Evolutionary conservation across 2,329 filamentous ascomycete genomes (phyloP).

Genomic region (Trichophyton schoenleinii): DNA sequence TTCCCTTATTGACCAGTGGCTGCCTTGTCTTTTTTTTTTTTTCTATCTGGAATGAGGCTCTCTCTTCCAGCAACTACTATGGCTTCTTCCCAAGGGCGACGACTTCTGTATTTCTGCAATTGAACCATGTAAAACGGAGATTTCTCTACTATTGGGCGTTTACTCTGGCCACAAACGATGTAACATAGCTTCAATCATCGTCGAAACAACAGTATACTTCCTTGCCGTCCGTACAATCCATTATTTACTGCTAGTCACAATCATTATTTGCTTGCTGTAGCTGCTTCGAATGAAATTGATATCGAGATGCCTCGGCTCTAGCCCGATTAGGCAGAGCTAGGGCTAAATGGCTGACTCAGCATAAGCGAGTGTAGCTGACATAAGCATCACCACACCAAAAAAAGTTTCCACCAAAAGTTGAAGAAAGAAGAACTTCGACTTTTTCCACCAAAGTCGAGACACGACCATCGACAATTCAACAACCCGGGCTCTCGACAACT

Average conservation of each 20-base stretch:
- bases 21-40: not conserved
- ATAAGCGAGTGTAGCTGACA: slow-evolving; percentile 25
- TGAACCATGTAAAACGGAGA: not conserved
- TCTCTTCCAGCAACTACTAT: not conserved
- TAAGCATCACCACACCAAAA: slow-evolving; percentile 30
- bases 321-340: slow-evolving; percentile 14
- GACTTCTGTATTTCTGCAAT: not conserved
- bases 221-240: not conserved
- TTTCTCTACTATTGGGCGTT: not conserved
- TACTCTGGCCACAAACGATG: not conserved
- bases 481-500: slow-evolving; percentile 26
- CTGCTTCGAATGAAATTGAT: no score
- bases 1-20: not conserved
- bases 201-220: not conserved
- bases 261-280: no score
- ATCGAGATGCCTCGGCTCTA: no score
- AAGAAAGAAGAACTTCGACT: slow-evolving; percentile 20
- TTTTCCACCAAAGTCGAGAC: slow-evolving; percentile 28
- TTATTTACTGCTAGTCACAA: not conserved
- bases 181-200: not conserved
- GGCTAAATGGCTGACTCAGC: slow-evolving; percentile 30
- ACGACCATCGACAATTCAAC: slow-evolving; percentile 34
- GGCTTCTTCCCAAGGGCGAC: not conserved
- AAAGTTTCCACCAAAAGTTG: slow-evolving; percentile 27
- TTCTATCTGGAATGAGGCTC: not conserved